Percentiles rank a stretch among this genome's conserved stretches.
Conservation (phyloP, 2,329 filamentous ascomycete genomes). For the Pseudogymnoascus sp. region DNA sequence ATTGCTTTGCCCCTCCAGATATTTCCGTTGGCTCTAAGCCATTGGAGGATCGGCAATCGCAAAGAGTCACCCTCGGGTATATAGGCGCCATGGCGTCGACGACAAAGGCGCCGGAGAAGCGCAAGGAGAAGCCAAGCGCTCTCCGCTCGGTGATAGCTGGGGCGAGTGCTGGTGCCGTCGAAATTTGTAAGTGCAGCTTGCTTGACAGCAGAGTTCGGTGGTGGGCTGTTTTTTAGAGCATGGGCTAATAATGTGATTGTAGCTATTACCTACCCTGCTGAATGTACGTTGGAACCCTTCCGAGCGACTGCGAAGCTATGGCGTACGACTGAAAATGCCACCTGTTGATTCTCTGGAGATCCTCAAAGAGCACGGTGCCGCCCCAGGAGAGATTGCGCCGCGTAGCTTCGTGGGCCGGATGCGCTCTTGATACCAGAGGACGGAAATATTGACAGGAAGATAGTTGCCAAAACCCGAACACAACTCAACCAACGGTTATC, state of each 20-base stretch:
- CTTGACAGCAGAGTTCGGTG: not conserved
- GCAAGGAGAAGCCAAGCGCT: conserved; percentile 58
- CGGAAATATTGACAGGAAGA: not conserved
- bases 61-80: not conserved
- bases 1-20: not conserved
- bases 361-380: not conserved
- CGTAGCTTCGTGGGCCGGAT: not conserved
- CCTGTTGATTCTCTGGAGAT: not conserved
- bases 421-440: not conserved
- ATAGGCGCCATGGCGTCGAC: not conserved
- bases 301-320: not conserved
- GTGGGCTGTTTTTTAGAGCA: conserved; percentile 26
- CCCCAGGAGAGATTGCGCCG: not conserved
- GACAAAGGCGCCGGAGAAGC: conserved; percentile 28
- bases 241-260: conserved; percentile 3
- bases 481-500: conserved; percentile 84
- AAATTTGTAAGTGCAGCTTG: conserved; percentile 60
- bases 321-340: not conserved
- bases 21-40: conserved; percentile 2
- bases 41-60: conserved; percentile 2
- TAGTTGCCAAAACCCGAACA: conserved; percentile 81
- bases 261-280: conserved; percentile 90
- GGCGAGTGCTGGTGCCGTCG: conserved; percentile 85
- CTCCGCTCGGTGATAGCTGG: conserved; percentile 88
- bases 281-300: conserved; percentile 54